Base-by-base conservation (phyloP, 768 basidiomycete genomes). In the Amanita molliuscula region DNA sequence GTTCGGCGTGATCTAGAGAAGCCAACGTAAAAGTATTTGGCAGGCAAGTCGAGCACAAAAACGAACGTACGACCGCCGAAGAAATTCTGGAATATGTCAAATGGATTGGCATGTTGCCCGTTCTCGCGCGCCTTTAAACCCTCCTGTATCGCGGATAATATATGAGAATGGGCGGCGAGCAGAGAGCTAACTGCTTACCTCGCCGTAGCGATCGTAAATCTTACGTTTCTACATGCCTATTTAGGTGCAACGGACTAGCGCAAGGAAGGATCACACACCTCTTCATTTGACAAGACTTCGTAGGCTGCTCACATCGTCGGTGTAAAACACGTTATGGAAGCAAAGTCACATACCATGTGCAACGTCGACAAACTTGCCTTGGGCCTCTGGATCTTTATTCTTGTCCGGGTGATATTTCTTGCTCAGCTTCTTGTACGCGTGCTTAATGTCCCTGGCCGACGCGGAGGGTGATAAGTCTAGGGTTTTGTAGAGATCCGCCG, bases 401-500 rank as follows among this genome's bases (percentile, higher is more conserved):
- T 95, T 96, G 73, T 99, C 95, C 0, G 95, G 95, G 60, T 98
- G 94, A 50, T 77, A 91, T 67, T 83, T 89, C 59, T 81, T 81
- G 64, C 89, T 90, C 15, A 94, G 72, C 58, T 80, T 82, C 65
- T 92, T 92, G 69, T 96, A 97, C 2, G 93, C 90, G 56, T 88
- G 84, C 65, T 86, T 79, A 62, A 97, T 90, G 60, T 95, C 92
- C 60, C 80, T 81, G 38, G 93, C 88, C 33, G 84, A 84, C 11
- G 92, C 90, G 38, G 87, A 83, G 56, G 70, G 80, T 58, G 81
- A 78, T 40, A 95, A 74, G 58, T 89, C 91, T 53, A 95, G 71
- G 51, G 79, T 61, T 66, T 89, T 88, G 66, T 95, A 96, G 42
- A 84, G 73, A 67, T 92, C 88, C 3, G 78, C 75, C 21, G 84